A percentile compares a stretch with the other conserved stretches of the same genome.
These are phyloP conservation scores for Emiliania huxleyi DNA, from an alignment of 78 protist genomes.

Conservation along the genomic window DNA sequence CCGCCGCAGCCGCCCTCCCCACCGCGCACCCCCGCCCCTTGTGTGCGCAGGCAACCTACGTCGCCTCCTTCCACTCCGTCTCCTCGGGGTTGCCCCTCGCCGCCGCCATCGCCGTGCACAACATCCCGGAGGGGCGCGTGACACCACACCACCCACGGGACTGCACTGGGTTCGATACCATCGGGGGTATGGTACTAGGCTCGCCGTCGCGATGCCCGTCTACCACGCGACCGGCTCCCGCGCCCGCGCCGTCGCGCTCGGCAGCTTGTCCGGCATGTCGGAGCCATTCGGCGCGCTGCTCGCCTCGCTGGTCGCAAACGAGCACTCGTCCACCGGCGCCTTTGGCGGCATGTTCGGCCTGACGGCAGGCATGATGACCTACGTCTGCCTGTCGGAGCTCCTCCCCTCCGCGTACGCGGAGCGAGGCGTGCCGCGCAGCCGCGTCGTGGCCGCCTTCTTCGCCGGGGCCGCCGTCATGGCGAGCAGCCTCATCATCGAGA, in stretches of 20 bases:
- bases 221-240: conserved; percentile 56
- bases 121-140: conserved; percentile 69
- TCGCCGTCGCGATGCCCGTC: conserved; percentile 63
- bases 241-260: conserved; percentile 40
- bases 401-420: conserved; percentile 56
- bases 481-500: background rate
- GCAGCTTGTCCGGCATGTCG: conserved; percentile 49
- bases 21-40: background rate
- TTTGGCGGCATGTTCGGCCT: conserved; percentile 59
- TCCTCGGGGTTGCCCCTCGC: conserved; percentile 51
- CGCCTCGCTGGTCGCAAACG: conserved; percentile 39
- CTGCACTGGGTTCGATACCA: too few relatives aligned
- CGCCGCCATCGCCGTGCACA: conserved; percentile 65
- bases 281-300: conserved; percentile 65
- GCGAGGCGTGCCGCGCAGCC: background rate
- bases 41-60: conserved; percentile 59
- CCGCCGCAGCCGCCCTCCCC: too few relatives aligned
- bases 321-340: background rate
- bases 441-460: background rate
- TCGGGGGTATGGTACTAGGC: too few relatives aligned
- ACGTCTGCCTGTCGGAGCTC: conserved; percentile 54
- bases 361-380: conserved; percentile 72
- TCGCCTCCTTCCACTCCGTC: conserved; percentile 54
- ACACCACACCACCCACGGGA: background rate
- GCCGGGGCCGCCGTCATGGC: background rate